Evolutionary conservation across 116 monocot genomes (phyloP).

Genomic region (Phalaenopsis hybrid): DNA sequence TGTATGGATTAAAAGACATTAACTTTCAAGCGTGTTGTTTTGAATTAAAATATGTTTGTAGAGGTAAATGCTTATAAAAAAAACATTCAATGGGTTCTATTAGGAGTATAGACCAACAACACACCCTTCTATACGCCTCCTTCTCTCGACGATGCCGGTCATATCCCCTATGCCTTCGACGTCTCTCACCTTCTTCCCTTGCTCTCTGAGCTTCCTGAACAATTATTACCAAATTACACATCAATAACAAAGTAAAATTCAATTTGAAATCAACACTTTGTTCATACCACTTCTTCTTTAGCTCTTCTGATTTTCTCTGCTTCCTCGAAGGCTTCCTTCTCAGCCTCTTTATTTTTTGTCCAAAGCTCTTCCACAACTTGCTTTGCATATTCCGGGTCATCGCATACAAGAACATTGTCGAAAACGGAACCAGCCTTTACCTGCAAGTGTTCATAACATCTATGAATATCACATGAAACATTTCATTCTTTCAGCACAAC

Average conservation of each 20-base stretch:
- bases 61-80: too few relatives aligned
- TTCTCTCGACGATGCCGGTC: slow-evolving; percentile 48
- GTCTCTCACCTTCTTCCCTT: slow-evolving; percentile 85
- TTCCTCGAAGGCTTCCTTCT: slow-evolving; percentile 99
- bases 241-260: not conserved
- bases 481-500: not conserved
- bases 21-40: too few relatives aligned
- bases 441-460: slow-evolving; percentile 21
- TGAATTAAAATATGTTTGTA: too few relatives aligned
- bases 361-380: slow-evolving; percentile 58
- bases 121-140: slow-evolving; percentile 59
- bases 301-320: slow-evolving; percentile 90
- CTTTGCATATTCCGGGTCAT: slow-evolving; percentile 80
- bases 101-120: too few relatives aligned
- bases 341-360: slow-evolving; percentile 66
- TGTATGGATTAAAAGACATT: too few relatives aligned
- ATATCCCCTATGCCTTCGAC: slow-evolving; percentile 66
- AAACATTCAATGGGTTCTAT: too few relatives aligned
- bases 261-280: not conserved
- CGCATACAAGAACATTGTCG: slow-evolving; percentile 92
- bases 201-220: slow-evolving; percentile 74
- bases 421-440: slow-evolving; percentile 95
- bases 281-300: slow-evolving; percentile 83
- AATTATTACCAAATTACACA: not conserved
- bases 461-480: not conserved